Percentiles rank a stretch among this genome's conserved stretches.
phyloP scores from a whole-genome alignment of 805 yeast genomes.

The Pichia exigua region DNA sequence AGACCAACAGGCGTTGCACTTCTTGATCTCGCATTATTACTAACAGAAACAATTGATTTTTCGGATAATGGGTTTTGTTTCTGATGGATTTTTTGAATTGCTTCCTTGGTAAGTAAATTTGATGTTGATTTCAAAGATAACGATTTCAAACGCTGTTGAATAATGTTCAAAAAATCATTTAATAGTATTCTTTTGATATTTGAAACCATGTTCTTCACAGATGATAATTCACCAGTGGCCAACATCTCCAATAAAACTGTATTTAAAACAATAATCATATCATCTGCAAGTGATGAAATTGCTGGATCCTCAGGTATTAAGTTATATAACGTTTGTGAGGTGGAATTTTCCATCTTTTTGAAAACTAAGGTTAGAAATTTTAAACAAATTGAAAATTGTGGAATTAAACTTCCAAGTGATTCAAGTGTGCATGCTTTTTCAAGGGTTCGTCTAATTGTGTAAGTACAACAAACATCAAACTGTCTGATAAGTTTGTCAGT shows the following conservation, averaged over 20 bases:
- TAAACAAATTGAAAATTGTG: constrained; percentile 25
- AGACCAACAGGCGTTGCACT: constrained; percentile 17
- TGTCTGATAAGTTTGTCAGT: constrained; percentile 45
- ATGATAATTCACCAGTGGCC: constrained; percentile 59
- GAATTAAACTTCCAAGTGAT: constrained; percentile 55
- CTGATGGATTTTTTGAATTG: constrained; percentile 16
- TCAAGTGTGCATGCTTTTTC: constrained; percentile 78
- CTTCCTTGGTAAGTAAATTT: constrained; percentile 16
- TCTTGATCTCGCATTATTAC: constrained; percentile 6
- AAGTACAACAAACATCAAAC: constrained; percentile 56
- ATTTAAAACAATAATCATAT: constrained; percentile 65
- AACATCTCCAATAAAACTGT: constrained; percentile 56
- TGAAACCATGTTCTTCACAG: constrained; percentile 47
- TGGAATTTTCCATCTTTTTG: constrained; percentile 14
- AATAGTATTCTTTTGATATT: constrained; percentile 55
- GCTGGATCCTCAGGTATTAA: constrained; percentile 51
- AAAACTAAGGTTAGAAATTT: constrained; percentile 19
- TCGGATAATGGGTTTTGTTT: constrained; percentile 6
- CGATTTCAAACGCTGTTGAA: constrained; percentile 40
- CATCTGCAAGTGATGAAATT: constrained; percentile 81
- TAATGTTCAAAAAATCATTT: constrained; percentile 52
- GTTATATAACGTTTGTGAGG: constrained; percentile 15
- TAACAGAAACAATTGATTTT: neutral
- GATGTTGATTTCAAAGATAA: constrained; percentile 33
- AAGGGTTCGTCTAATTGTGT: constrained; percentile 67